Percentiles rank a stretch among this genome's conserved stretches.
These are phyloP conservation scores for Globisporangium acanthophoron DNA, from an alignment of 352 stramenopile genomes.

Conservation along the genomic window DNA sequence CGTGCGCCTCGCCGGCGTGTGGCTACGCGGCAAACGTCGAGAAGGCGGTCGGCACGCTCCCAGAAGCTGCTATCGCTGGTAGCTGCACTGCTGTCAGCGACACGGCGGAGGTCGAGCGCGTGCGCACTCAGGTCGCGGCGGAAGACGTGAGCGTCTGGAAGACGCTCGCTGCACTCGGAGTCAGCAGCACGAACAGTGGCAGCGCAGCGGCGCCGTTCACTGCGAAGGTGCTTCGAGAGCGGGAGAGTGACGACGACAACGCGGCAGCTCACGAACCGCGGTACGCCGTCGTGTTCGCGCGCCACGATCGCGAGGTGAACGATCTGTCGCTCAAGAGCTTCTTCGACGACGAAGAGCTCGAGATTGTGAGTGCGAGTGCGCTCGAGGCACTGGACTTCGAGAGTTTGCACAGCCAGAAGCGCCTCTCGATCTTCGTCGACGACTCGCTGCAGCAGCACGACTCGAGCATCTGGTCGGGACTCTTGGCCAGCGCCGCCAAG, in stretches of 20 bases:
- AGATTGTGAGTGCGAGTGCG: slow-evolving; percentile 21
- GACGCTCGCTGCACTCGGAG: slow-evolving; percentile 15
- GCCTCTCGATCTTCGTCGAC: slow-evolving; percentile 60
- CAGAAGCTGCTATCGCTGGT: not conserved
- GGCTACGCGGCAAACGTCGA: slow-evolving; percentile 87
- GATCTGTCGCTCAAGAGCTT: slow-evolving; percentile 65
- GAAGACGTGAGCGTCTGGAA: slow-evolving; percentile 23
- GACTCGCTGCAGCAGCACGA: slow-evolving; percentile 32
- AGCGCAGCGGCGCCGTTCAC: slow-evolving; percentile 15
- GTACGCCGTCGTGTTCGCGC: slow-evolving; percentile 52
- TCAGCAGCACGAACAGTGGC: not conserved
- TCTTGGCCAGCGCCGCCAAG: not conserved
- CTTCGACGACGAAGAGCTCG: slow-evolving; percentile 52
- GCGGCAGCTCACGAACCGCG: slow-evolving; percentile 1
- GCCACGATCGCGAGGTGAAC: slow-evolving; percentile 61
- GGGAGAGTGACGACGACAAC: slow-evolving; percentile 16
- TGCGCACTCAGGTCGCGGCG: slow-evolving; percentile 13
- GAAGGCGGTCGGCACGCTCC: slow-evolving; percentile 54
- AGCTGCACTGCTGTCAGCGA: not conserved
- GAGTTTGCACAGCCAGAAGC: slow-evolving; percentile 2
- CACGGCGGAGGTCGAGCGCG: slow-evolving; percentile 14
- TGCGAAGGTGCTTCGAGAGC: slow-evolving; percentile 33
- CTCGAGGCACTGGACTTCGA: slow-evolving; percentile 19
- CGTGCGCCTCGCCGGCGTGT: slow-evolving; percentile 43
- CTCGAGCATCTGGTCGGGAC: not conserved